A percentile compares a stretch with the other conserved stretches of the same genome.
These are phyloP conservation scores for Cutaneotrichosporon sp. DNA, from an alignment of 1,284 basidiomycete species.

Conservation along the genomic window DNA sequence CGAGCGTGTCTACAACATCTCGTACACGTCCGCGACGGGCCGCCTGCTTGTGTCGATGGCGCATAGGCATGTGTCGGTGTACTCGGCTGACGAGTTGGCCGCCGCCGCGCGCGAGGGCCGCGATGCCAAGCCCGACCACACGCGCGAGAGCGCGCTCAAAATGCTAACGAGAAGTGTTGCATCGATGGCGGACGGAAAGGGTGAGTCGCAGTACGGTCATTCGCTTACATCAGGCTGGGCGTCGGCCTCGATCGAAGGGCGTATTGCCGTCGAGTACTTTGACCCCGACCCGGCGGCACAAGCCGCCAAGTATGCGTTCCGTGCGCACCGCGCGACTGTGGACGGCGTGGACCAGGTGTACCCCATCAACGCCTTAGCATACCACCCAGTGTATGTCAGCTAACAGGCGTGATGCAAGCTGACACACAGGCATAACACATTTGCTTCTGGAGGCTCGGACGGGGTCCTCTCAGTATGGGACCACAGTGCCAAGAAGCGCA, in stretches of 20 bases:
- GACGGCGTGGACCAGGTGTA: slow-evolving; percentile 96
- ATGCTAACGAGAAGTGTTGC: slow-evolving; percentile 88
- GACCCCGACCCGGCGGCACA: slow-evolving; percentile 71
- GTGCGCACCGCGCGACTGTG: slow-evolving; percentile 87
- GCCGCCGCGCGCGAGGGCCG: slow-evolving; percentile 54
- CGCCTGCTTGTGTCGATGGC: slow-evolving; percentile 86
- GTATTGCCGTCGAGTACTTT: slow-evolving; percentile 96
- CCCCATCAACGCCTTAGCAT: slow-evolving; percentile 91
- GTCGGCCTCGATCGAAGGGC: slow-evolving; percentile 87
- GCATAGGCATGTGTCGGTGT: slow-evolving; percentile 79
- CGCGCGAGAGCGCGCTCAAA: slow-evolving; percentile 87
- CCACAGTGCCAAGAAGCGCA: slow-evolving; percentile 89
- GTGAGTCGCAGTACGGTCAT: slow-evolving; percentile 50
- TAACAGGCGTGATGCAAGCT: background rate
- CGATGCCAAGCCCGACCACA: slow-evolving; percentile 59
- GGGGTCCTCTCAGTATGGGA: slow-evolving; percentile 93
- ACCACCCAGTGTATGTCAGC: slow-evolving; percentile 77
- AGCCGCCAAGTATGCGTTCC: slow-evolving; percentile 95
- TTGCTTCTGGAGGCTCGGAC: slow-evolving; percentile 90
- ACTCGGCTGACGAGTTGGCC: slow-evolving; percentile 68
- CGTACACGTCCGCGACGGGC: slow-evolving; percentile 39
- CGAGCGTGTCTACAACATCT: slow-evolving; percentile 75
- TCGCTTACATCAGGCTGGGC: slow-evolving; percentile 68
- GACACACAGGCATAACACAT: slow-evolving; percentile 74
- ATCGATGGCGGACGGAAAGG: slow-evolving; percentile 88